A percentile compares a stretch with the other conserved stretches of the same genome.
Conservation (phyloP, 2,329 filamentous ascomycete genomes). For the Aphanocladium album region DNA sequence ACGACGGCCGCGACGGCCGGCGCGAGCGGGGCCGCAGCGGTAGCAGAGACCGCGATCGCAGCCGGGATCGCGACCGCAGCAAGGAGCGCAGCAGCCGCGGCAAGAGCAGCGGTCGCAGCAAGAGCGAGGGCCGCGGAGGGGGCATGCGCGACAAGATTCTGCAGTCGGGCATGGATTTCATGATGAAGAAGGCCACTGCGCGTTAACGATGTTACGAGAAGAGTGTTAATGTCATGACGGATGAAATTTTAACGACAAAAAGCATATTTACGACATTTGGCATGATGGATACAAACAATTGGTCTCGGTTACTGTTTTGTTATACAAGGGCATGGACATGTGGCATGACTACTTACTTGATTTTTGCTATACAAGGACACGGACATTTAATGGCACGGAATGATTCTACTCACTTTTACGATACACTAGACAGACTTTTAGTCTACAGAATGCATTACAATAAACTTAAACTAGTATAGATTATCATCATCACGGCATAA, state of each 20-base stretch:
- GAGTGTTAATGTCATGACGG: too few relatives aligned
- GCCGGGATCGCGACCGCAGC: conserved; percentile 1
- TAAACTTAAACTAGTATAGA: too few relatives aligned
- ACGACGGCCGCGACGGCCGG: too few relatives aligned
- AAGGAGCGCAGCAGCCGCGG: not conserved
- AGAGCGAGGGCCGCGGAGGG: conserved; percentile 1
- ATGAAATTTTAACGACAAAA: not conserved
- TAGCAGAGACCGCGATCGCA: not conserved
- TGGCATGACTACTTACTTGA: too few relatives aligned
- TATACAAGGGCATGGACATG: too few relatives aligned
- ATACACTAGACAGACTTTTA: not conserved
- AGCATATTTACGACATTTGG: not conserved
- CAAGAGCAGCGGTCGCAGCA: not conserved
- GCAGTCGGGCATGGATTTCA: conserved; percentile 22
- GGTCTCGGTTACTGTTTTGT: too few relatives aligned
- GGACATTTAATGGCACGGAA: not conserved
- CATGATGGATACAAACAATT: too few relatives aligned
- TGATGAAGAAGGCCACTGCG: conserved; percentile 16
- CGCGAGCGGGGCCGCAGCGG: conserved; percentile 16
- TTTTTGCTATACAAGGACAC: too few relatives aligned
- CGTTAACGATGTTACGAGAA: conserved; percentile 34
- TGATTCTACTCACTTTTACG: not conserved
- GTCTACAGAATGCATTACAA: not conserved
- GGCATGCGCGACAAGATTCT: conserved; percentile 23
- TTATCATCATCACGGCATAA: not conserved